A percentile compares a stretch with the other conserved stretches of the same genome.
Conservation (phyloP, 2,329 filamentous ascomycete genomes). For the Ophiostoma himal-ulmi region DNA sequence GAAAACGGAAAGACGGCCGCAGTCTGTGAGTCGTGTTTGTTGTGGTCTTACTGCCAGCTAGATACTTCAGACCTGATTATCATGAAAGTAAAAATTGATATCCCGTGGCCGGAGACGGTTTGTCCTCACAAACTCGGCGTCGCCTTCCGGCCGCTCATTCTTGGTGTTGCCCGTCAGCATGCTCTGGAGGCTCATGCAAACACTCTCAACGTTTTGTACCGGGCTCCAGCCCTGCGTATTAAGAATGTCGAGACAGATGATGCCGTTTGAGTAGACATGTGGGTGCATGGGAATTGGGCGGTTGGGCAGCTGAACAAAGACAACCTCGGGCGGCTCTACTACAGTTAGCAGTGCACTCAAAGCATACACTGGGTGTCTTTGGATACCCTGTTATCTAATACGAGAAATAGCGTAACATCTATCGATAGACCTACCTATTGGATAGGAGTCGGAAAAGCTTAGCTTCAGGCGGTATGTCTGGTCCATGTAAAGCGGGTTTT, state of each 20-base stretch:
- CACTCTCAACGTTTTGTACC: conserved; percentile 92
- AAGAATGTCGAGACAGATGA: conserved; percentile 93
- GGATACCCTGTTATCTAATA: background rate
- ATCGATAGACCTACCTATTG: conserved; percentile 62
- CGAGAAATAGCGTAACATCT: background rate
- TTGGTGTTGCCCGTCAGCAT: conserved; percentile 96
- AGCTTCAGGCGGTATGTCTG: conserved; percentile 83
- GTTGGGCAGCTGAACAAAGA: conserved; percentile 63
- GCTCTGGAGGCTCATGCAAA: conserved; percentile 95
- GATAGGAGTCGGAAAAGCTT: conserved; percentile 75
- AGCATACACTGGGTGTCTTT: background rate
- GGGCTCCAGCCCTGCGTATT: conserved; percentile 88
- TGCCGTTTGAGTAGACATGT: conserved; percentile 97
- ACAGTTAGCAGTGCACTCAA: conserved; percentile 15
- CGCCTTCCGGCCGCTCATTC: conserved; percentile 82
- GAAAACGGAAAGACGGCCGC: background rate
- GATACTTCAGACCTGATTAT: conserved; percentile 50
- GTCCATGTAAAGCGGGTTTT: conserved; percentile 78
- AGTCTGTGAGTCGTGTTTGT: background rate
- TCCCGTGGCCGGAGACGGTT: conserved; percentile 78
- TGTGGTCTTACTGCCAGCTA: background rate
- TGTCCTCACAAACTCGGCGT: conserved; percentile 78
- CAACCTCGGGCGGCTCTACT: conserved; percentile 87
- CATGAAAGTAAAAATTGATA: conserved; percentile 91
- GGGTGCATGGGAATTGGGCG: conserved; percentile 85